phyloP scores from a whole-genome alignment of 371 early-diverging fungal species.

The Apophysomyces variabilis region DNA sequence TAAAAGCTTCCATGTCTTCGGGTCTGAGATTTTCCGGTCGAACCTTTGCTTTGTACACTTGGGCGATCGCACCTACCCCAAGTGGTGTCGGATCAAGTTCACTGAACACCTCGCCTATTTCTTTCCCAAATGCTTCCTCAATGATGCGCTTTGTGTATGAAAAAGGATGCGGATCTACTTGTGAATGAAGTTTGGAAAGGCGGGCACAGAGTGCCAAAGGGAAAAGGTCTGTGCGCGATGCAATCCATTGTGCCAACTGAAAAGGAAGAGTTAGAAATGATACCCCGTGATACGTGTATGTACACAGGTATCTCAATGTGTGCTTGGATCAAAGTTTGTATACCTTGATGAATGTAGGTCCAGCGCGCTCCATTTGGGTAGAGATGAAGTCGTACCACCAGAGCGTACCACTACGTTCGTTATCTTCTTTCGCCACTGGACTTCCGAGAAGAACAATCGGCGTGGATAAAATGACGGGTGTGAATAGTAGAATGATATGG shows the following conservation, averaged over 20 bases:
- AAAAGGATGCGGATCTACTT: slow-evolving; percentile 81
- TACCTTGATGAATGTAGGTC: slow-evolving; percentile 94
- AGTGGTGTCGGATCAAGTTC: slow-evolving; percentile 76
- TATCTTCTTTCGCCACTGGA: slow-evolving; percentile 42
- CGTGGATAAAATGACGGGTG: slow-evolving; percentile 62
- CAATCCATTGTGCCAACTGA: slow-evolving; percentile 95
- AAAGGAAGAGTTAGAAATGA: background rate
- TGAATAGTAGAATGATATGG: slow-evolving; percentile 63
- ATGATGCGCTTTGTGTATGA: slow-evolving; percentile 67
- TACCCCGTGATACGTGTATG: background rate
- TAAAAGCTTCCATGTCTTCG: slow-evolving; percentile 23
- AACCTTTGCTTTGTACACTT: slow-evolving; percentile 80
- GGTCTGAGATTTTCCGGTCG: slow-evolving; percentile 47
- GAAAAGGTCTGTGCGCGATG: slow-evolving; percentile 92
- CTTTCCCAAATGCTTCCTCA: slow-evolving; percentile 62
- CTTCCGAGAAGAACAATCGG: slow-evolving; percentile 64
- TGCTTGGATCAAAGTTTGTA: background rate
- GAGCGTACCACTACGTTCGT: slow-evolving; percentile 65
- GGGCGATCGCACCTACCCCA: slow-evolving; percentile 96
- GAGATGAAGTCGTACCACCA: slow-evolving; percentile 88
- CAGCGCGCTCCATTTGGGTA: slow-evolving; percentile 81
- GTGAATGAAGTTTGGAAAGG: slow-evolving; percentile 83
- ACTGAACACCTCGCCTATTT: slow-evolving; percentile 78
- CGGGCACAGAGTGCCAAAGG: slow-evolving; percentile 76
- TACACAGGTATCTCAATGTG: too few species aligned